Evolutionary conservation across 2,329 filamentous ascomycete genomes (phyloP), one percentile per base, ranked within the genome.

Genomic region (Dryadomyces quercus-mongolicae): DNA sequence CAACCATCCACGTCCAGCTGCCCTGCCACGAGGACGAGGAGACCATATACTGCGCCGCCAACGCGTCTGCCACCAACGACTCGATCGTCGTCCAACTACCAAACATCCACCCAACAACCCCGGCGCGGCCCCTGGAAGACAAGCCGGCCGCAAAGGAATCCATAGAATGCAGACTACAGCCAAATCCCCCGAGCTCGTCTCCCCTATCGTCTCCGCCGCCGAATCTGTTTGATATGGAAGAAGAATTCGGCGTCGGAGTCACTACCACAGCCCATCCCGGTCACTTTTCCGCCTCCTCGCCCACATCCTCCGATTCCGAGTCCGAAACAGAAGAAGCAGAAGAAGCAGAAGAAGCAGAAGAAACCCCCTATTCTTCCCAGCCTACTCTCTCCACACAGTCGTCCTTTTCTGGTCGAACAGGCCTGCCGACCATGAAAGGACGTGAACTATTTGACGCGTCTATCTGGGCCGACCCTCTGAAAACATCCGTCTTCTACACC

Each of bases 401-500:
- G 2, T 66, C 64, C 0, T 63, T 60, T 51, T 56, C 58, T 3
- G 60, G 58, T 22, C 62, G 63, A 16, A 57, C 65, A 8, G 66
- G 68, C 8, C 62, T 84, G 1, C 79, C 80, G 1, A 80, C 82
- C 49, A 77, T 87, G 65, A 86, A 86, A 63, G 85, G 85, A 2
- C 78, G 80, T 54, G 84, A 88, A 61, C 68, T 88, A 2, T 88
- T 88, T 60, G 84, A 88, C 65, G 77, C 78, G 16, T 81, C 81
- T 31, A 80, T 88, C 54, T 88, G 84, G 80, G 72, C 80, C 0
- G 82, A 86, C 61, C 80, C 83, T 0, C 66, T 81, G 16, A 79
- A 81, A 48, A 88, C 84, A 0, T 82, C 82, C 0, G 80, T 86
- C 10, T 87, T 88, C 58, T 87, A 87, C 62, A 84, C 78, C 12